Evolutionary conservation across 2,329 filamentous ascomycete genomes (phyloP), one percentile per base, ranked within the genome.

Genomic region (Fusarium verrucosum): DNA sequence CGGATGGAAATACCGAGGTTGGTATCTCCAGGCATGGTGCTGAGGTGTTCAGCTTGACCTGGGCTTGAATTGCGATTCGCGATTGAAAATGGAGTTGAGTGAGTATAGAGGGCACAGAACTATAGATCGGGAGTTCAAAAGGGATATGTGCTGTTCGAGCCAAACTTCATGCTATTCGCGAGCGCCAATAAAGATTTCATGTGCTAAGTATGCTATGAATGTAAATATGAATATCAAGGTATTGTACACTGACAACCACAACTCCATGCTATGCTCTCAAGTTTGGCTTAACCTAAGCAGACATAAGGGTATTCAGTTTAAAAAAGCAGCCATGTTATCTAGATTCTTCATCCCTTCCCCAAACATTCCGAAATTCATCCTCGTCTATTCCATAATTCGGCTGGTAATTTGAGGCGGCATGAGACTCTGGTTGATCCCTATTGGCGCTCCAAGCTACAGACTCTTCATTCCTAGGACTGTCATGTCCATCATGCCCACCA

Each of bases 301-400:
- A 53, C 52, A 44, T 50, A 47, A 44, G 64, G 53, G 57, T 68
- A 70, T 67, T 56, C 50, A 33, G 50, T 58, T 45, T 43, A 56
- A 56, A 57, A 50, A 66, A 62, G 38, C 46, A 52, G 45, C 45
- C 35, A 38, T 43, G 40, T 53, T 62, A 66, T 57, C 54, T 67
- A 64, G 66, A 68, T 63, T 61, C 63, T 46, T 67, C 66, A 46
- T 72, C 62, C 26, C 70, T 50, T 19, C 71, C 74, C 81, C 81
- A 83, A n/a, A 82, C 79, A 59, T 83, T 82, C 19, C 74, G 74
- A 58, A 82, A 82, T 53, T 80, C 80, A 25, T 74, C 73, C 17
- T 78, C 76, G n/a, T 75, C 66, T 4, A 77, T 71, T 23, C 71
- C 68, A 44, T 76, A 78, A 33, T 55, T 65, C 19, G 71, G 58